Conservation (phyloP, 2,329 filamentous ascomycete genomes). For the Aspergillus sclerotialis region DNA sequence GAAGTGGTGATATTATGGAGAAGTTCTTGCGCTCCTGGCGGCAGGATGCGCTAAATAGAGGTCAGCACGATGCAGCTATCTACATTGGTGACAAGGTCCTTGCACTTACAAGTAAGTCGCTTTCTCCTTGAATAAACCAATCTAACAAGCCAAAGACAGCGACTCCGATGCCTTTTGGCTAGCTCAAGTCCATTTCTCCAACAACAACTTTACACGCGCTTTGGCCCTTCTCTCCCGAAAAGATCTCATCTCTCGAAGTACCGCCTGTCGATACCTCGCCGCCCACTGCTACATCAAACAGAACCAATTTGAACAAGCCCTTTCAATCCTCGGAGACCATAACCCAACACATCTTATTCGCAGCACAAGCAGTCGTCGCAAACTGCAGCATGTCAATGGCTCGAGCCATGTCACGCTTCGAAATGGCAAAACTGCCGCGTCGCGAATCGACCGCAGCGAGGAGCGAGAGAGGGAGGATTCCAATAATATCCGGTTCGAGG, state of each 20-base stretch:
- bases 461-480: constrained; percentile 62
- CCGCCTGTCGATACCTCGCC: constrained; percentile 85
- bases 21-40: constrained; percentile 89
- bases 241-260: constrained; percentile 72
- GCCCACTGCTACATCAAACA: constrained; percentile 94
- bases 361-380: constrained; percentile 59
- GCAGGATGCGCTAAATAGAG: constrained; percentile 89
- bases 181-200: constrained; percentile 94
- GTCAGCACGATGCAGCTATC: constrained; percentile 92
- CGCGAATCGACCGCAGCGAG: constrained; percentile 52
- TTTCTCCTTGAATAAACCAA: too few species aligned
- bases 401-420: constrained; percentile 44
- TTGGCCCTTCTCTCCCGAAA: constrained; percentile 78
- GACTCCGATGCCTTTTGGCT: constrained; percentile 95
- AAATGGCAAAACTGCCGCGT: constrained; percentile 39
- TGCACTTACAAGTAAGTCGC: constrained; percentile 74
- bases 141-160: too few species aligned
- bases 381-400: constrained; percentile 60
- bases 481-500: constrained; percentile 77
- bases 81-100: constrained; percentile 96
- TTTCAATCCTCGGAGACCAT: constrained; percentile 78
- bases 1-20: constrained; percentile 59
- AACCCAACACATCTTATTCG: constrained; percentile 85
- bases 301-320: constrained; percentile 79
- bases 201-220: constrained; percentile 88